Evolutionary conservation across 257 asterid genomes (phyloP).

Genomic region (Solanum chiquidenum): DNA sequence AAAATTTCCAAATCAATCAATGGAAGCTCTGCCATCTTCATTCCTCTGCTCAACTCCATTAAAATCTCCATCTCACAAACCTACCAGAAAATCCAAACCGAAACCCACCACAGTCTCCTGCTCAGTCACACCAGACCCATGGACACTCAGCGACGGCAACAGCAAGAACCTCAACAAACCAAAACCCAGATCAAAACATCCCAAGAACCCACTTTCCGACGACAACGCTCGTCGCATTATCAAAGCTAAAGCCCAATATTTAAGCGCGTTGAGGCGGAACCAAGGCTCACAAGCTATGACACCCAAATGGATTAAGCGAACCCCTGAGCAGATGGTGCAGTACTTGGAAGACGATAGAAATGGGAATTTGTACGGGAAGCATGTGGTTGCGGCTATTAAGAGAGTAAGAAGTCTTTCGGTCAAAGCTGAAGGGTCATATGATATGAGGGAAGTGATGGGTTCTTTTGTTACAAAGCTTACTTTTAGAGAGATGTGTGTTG

Average conservation of each 20-base stretch:
- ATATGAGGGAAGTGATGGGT: constrained; percentile 74
- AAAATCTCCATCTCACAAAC: constrained; percentile 12
- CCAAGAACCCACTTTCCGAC: constrained; percentile 74
- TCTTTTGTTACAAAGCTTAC: constrained; percentile 82
- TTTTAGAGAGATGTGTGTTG: constrained; percentile 87
- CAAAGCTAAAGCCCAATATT: constrained; percentile 72
- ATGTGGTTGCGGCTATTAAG: constrained; percentile 86
- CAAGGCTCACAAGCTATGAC: constrained; percentile 87
- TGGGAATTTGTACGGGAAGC: constrained; percentile 75
- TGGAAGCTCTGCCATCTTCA: constrained; percentile 64
- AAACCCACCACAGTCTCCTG: constrained; percentile 21
- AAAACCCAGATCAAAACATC: constrained; percentile 61
- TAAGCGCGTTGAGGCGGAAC: constrained; percentile 71
- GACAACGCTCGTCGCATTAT: constrained; percentile 93
- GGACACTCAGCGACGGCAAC: constrained; percentile 81
- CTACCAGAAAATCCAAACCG: constrained; percentile 8
- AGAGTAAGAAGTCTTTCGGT: constrained; percentile 65
- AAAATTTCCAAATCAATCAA: constrained; percentile 4
- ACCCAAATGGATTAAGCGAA: constrained; percentile 80
- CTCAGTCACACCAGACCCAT: constrained; percentile 74
- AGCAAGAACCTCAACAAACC: constrained; percentile 35
- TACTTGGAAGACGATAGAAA: constrained; percentile 83
- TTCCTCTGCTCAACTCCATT: constrained; percentile 28
- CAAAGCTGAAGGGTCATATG: constrained; percentile 53
- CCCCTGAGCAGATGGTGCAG: constrained; percentile 88